A percentile compares a stretch with the other conserved stretches of the same genome.
phyloP scores from a whole-genome alignment of 768 basidiomycete species.

The Phanerochaete carnosa region DNA sequence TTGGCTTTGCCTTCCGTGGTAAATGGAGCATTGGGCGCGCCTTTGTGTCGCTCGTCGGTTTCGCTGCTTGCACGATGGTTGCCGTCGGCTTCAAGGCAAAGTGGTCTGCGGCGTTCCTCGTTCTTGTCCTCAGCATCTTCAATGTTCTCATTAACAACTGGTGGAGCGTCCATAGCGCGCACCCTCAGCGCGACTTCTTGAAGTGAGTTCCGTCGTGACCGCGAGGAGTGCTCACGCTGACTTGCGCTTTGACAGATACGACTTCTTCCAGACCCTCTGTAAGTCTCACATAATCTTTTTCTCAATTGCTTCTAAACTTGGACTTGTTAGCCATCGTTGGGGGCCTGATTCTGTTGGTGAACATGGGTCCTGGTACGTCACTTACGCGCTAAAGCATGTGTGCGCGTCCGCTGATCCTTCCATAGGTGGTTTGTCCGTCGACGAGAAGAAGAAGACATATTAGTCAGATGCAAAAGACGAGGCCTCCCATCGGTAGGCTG shows the following conservation, averaged over 20 bases:
- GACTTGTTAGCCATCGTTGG: constrained; percentile 77
- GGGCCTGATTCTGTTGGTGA: constrained; percentile 93
- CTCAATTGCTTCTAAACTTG: background rate
- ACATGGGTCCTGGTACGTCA: constrained; percentile 87
- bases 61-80: constrained; percentile 93
- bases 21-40: constrained; percentile 85
- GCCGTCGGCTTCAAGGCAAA: constrained; percentile 99
- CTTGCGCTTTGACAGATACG: constrained; percentile 57
- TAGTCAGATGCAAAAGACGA: constrained; percentile 24
- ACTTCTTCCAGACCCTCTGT: constrained; percentile 98
- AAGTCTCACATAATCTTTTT: constrained; percentile 17
- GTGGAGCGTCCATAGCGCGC: constrained; percentile 90
- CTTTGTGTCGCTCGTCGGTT: constrained; percentile 84
- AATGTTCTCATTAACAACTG: constrained; percentile 99
- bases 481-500: background rate
- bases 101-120: constrained; percentile 96
- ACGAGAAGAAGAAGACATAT: constrained; percentile 98
- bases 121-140: constrained; percentile 87
- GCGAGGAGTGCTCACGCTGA: background rate
- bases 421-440: constrained; percentile 88
- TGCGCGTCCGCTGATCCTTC: constrained; percentile 6
- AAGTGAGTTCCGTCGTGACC: constrained; percentile 58
- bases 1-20: constrained; percentile 95
- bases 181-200: constrained; percentile 96
- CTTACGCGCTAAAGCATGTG: background rate